Base-by-base conservation (phyloP, 202 grass and related monocot species). In the Hordeum pubiflorum region DNA sequence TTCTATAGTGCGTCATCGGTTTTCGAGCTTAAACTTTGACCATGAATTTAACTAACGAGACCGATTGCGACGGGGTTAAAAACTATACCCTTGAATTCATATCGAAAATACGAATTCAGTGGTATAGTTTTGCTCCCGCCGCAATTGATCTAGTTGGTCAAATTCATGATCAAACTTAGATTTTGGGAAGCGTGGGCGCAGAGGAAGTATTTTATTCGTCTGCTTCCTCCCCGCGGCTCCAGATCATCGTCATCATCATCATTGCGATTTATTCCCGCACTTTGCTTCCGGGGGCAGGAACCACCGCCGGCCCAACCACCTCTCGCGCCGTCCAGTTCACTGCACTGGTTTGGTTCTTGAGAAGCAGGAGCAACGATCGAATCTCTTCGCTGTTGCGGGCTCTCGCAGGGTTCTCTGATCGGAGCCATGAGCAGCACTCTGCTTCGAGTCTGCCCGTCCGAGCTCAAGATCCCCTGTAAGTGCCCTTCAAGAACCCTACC, bases 401-500 rank as follows among this genome's bases (percentile, higher is more conserved):
- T 5, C 41, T 63, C 21, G 4, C 58, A 4, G 24, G 40, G 26
- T 41, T 57, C 63, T 78, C 54, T 29, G 66, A 41, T 59, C 29
- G n/a, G 44, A 9, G 75, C 39, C 74, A 97, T 97, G 95, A 89
- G 88, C 73, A 89, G 82, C 57, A 87, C 63, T 29, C 82, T 97
- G 86, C 92, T 94, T 87, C 93, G 86, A 59, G 88, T 93, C 40
- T 84, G 82, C 54, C 95, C 90, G n/a, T 89, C 90, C 7, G 95
- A 97, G 82, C 90, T 97, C 34, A 97, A 93, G 86, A 94, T 97
- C 64, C 88, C 90, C 40, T 94, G 92, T 94, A 83, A 92, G 88
- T 82, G 12, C 77, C 8, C 6, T 13, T 13, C 78, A 39, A 9
- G 36, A 72, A 58, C 12, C 22, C 24, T 80, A 2, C 67, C 39